Conservation (phyloP, 2,329 filamentous ascomycete genomes). For the Penicillium sp. region DNA sequence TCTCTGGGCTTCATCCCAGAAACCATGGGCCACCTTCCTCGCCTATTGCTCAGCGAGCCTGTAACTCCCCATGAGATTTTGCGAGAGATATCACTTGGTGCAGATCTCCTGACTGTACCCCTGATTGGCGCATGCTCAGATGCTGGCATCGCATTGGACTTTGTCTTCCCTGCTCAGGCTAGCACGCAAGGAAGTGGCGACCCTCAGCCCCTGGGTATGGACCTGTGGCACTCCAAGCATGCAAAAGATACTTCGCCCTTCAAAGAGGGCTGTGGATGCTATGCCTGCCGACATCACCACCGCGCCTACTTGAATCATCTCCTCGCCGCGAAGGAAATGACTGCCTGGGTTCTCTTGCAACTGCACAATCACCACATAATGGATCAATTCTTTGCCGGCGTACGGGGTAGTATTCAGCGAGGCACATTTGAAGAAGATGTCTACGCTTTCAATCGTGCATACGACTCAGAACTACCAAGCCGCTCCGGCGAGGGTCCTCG, state of each 20-base stretch:
- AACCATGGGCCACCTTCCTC: conserved; percentile 62
- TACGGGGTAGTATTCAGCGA: conserved; percentile 63
- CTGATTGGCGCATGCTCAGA: conserved; percentile 76
- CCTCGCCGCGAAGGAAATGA: conserved; percentile 89
- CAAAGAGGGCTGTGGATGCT: conserved; percentile 66
- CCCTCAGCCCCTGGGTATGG: conserved; percentile 61
- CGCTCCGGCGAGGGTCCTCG: conserved; percentile 76
- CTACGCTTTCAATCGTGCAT: conserved; percentile 62
- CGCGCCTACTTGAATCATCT: conserved; percentile 85
- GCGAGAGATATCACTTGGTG: conserved; percentile 69
- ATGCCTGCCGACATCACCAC: conserved; percentile 80
- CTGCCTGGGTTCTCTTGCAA: conserved; percentile 89
- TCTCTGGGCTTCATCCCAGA: conserved; percentile 66
- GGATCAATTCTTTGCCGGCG: conserved; percentile 67
- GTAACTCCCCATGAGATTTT: conserved; percentile 73
- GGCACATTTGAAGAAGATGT: conserved; percentile 56
- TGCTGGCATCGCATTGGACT: conserved; percentile 78
- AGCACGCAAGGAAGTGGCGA: conserved; percentile 12
- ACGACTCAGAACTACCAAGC: conserved; percentile 69
- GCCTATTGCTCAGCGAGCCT: conserved; percentile 70
- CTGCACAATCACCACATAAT: conserved; percentile 82
- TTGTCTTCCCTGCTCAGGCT: conserved; percentile 62
- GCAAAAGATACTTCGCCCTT: conserved; percentile 64
- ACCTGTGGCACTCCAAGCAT: conserved; percentile 70
- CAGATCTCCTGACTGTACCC: conserved; percentile 75